Percentiles rank a stretch among this genome's conserved stretches.
Evolutionary conservation across 345 rosid species (phyloP).

Genomic region (Citrus sp.): DNA sequence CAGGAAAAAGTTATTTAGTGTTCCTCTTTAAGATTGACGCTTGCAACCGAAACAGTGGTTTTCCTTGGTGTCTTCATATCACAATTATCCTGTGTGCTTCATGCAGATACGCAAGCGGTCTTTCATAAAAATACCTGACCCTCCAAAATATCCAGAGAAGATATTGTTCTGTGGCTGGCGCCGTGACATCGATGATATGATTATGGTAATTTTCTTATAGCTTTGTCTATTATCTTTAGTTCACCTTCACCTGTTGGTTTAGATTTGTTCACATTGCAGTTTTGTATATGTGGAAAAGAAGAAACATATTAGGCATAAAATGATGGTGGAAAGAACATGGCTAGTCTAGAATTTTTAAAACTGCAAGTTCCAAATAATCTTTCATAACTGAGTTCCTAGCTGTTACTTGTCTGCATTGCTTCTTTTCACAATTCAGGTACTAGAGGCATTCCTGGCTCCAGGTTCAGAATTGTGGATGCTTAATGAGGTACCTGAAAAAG

Average conservation of each 20-base stretch:
- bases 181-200: conserved; percentile 96
- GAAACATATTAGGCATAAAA: background rate
- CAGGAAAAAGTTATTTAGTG: background rate
- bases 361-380: background rate
- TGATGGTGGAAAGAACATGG: background rate
- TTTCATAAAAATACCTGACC: conserved; percentile 62
- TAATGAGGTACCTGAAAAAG: conserved; percentile 80
- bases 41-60: background rate
- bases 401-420: conserved; percentile 1
- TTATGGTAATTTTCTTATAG: conserved; percentile 44
- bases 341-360: background rate
- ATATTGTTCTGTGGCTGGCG: conserved; percentile 96
- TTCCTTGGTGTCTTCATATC: conserved; percentile 11
- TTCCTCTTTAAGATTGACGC: background rate
- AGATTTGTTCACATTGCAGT: background rate
- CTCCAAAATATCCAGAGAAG: conserved; percentile 89
- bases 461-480: conserved; percentile 97
- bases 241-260: background rate
- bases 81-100: conserved; percentile 8
- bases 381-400: background rate
- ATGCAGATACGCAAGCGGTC: conserved; percentile 50
- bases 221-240: conserved; percentile 7
- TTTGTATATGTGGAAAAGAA: background rate
- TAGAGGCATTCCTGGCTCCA: conserved; percentile 83
- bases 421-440: conserved; percentile 45